phyloP scores from a whole-genome alignment of 2,329 filamentous ascomycete species.

The Calonectria ilicicola region DNA sequence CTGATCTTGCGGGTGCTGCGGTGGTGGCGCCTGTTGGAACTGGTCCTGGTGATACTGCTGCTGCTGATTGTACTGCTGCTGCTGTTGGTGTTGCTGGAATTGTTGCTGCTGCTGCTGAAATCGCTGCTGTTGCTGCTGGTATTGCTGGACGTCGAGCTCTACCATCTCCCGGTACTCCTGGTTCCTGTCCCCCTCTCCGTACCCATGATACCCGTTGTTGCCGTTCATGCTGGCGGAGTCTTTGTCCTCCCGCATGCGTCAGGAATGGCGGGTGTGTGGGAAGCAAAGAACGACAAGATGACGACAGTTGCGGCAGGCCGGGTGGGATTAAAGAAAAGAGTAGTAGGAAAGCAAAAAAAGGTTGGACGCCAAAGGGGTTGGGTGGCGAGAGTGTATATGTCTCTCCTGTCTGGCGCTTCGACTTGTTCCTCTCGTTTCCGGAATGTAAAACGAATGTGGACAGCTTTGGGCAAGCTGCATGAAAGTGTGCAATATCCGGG shows the following conservation, averaged over 20 bases:
- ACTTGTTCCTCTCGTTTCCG: not conserved
- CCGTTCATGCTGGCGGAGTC: constrained; percentile 17
- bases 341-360: not conserved
- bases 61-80: constrained; percentile 16
- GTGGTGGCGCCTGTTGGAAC: not conserved
- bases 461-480: not conserved
- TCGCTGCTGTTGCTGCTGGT: constrained; percentile 43
- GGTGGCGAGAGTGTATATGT: not conserved
- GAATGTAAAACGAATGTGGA: constrained; percentile 8
- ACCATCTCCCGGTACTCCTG: constrained; percentile 50
- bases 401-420: not conserved
- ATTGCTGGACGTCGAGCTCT: constrained; percentile 49
- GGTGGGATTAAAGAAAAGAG: not conserved
- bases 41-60: not conserved
- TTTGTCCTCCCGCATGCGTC: constrained; percentile 36
- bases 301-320: not conserved
- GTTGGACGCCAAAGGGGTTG: not conserved
- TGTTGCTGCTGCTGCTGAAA: constrained; percentile 32
- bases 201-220: constrained; percentile 45
- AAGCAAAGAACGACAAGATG: not conserved
- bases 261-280: not conserved
- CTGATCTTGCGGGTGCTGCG: constrained; percentile 33
- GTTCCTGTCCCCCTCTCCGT: constrained; percentile 33
- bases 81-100: constrained; percentile 23
- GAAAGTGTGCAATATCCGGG: constrained; percentile 10